Percentiles rank a stretch among this genome's conserved stretches.
Conservation (phyloP, 2,329 filamentous ascomycete species). For the Sclerotinia sclerotiorum region DNA sequence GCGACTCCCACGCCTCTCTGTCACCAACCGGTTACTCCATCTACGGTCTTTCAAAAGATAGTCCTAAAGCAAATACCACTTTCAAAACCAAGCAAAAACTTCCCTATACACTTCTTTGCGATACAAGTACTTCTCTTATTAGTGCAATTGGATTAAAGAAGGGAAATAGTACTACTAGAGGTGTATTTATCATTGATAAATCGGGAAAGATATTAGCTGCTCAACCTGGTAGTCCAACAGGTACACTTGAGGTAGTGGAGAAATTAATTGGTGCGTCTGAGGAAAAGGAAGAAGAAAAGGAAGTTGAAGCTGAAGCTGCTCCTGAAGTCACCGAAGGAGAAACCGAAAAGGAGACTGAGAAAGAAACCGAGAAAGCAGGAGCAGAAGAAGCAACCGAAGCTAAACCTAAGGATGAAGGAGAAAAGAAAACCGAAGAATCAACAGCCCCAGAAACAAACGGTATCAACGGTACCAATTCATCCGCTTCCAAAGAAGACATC, state of each 20-base stretch:
- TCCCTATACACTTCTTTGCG: slow-evolving; percentile 85
- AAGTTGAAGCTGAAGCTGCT: background rate
- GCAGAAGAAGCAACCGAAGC: background rate
- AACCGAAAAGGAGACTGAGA: background rate
- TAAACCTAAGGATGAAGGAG: background rate
- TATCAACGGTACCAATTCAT: slow-evolving; percentile 25
- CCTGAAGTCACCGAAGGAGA: background rate
- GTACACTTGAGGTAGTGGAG: slow-evolving; percentile 75
- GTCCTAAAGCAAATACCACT: slow-evolving; percentile 84
- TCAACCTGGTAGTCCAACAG: slow-evolving; percentile 73
- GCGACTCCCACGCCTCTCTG: slow-evolving; percentile 76
- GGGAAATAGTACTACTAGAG: slow-evolving; percentile 74
- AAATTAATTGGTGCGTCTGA: slow-evolving; percentile 57
- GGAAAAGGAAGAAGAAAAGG: slow-evolving; percentile 22
- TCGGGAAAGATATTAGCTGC: slow-evolving; percentile 74
- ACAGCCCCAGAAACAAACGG: slow-evolving; percentile 26
- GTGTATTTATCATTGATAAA: slow-evolving; percentile 86
- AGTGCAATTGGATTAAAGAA: slow-evolving; percentile 88
- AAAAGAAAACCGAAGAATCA: background rate
- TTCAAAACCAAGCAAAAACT: slow-evolving; percentile 92
- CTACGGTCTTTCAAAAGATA: slow-evolving; percentile 87
- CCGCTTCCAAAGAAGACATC: slow-evolving; percentile 33
- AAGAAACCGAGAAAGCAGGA: background rate
- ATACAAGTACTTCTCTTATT: slow-evolving; percentile 73
- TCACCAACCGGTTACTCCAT: slow-evolving; percentile 79